Evolutionary conservation across 352 stramenopile genomes (phyloP), one percentile per base, ranked within the genome.

Genomic region (Phytophthora boehmeriae): DNA sequence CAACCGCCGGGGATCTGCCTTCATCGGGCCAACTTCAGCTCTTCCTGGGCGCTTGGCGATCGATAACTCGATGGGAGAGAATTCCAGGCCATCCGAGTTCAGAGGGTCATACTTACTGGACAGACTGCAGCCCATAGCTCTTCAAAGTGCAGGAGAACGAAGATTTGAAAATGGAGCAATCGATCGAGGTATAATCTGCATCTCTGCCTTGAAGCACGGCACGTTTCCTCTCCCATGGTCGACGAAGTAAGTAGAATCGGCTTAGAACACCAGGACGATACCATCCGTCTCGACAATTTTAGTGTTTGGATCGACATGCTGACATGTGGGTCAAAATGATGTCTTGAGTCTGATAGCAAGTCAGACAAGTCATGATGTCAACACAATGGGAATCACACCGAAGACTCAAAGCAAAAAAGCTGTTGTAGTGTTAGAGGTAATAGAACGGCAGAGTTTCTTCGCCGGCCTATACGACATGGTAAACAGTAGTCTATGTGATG

Each of bases 71-170:
- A n/a, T 62, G 16, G 59, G 34, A 11, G 27, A 66, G 23, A 44
- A 62, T n/a, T 68, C 61, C 0, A 54, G 20, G 14, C 44, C 56
- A 17, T 59, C 43, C 25, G 49, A 20, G 19, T 54, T 61, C 17
- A 73, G 43, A 16, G 63, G 48, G 43, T 82, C 71, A 49, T 73
- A 71, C 32, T 63, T 50, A 27, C 52, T 73, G 35, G 80, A 90
- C 41, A 77, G 63, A 22, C 52, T 47, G 70, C 66, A 75, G 35
- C 66, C 66, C 66, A 75, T 75, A 1, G 30, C 30, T 19, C 11
- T 51, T 6, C 3, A 30, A 30, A 30, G 6, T 30, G 6, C 25
- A 6, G 25, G 25, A 6, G 25, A 6, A 30, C 6, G 25, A 30
- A 30, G 25, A 30, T 64, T 52, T 28, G 23, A 20, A 47, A 68